phyloP scores from a whole-genome alignment of 331 rosid species.

The Quercus tomentella region DNA sequence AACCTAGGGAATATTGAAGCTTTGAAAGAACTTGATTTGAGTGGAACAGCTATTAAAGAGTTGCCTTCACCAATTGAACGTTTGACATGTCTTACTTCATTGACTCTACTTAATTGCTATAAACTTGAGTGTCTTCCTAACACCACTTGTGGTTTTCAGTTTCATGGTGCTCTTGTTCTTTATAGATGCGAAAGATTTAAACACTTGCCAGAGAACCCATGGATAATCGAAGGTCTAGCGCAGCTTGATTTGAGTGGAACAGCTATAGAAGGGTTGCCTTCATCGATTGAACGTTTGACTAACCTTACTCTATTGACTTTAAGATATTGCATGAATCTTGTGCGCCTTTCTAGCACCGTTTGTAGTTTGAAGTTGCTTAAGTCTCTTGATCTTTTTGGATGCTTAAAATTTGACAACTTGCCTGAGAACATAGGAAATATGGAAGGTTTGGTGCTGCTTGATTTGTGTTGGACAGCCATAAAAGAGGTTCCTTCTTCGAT shows the following conservation, averaged over 20 bases:
- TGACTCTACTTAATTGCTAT: accelerated
- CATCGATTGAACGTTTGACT: no score
- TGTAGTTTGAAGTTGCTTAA: background rate
- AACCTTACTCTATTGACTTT: no score
- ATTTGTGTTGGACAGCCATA: slow-evolving; percentile 6
- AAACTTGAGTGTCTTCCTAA: no score
- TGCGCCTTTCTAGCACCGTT: no score
- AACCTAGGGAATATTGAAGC: accelerated
- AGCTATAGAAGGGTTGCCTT: no score
- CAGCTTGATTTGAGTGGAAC: no score
- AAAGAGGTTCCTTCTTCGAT: background rate
- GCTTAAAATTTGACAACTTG: slow-evolving; percentile 3
- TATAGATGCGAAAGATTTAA: accelerated
- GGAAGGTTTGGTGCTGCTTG: background rate
- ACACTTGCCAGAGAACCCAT: accelerated
- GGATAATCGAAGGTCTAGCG: accelerated
- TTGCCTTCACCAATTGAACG: no score
- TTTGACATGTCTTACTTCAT: no score
- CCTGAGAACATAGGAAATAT: background rate
- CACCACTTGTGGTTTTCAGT: no score
- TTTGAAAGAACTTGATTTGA: accelerated
- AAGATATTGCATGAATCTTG: no score
- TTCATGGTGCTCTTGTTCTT: no score
- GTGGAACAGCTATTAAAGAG: no score
- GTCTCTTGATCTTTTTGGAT: background rate